A percentile compares a stretch with the other conserved stretches of the same genome.
Evolutionary conservation across 768 basidiomycete species (phyloP).

Genomic region (Lyophyllum decastes): DNA sequence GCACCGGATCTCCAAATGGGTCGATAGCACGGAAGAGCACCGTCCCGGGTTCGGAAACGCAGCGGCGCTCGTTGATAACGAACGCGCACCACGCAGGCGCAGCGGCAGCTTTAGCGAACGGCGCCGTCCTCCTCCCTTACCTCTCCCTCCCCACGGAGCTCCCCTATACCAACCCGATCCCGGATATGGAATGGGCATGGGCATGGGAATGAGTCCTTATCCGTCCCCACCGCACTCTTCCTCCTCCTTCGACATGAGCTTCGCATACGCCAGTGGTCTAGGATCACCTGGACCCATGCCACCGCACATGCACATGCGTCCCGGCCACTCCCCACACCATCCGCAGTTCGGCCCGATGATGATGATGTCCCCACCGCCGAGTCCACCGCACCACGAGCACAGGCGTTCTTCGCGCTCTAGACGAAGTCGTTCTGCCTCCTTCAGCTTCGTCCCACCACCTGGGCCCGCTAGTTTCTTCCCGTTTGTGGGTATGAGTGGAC

Average conservation of each 20-base stretch:
- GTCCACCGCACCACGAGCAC: slow-evolving; percentile 2
- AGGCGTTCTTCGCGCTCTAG: slow-evolving; percentile 5
- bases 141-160: slow-evolving; percentile 9
- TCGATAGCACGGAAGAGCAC: slow-evolving; percentile 18
- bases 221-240: slow-evolving; percentile 8
- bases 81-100: neutral
- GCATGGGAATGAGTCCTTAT: slow-evolving; percentile 9
- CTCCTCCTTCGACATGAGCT: slow-evolving; percentile 7
- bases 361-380: slow-evolving; percentile 14
- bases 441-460: slow-evolving; percentile 1
- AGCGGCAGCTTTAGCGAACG: slow-evolving; percentile 5
- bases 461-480: neutral
- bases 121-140: slow-evolving; percentile 14
- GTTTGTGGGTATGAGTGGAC: slow-evolving; percentile 1
- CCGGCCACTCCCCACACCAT: neutral
- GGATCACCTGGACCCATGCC: slow-evolving; percentile 18
- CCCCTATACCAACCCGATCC: slow-evolving; percentile 3
- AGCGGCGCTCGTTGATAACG: slow-evolving; percentile 17
- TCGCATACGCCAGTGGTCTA: slow-evolving; percentile 15
- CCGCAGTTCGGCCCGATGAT: slow-evolving; percentile 8
- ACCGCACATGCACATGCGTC: slow-evolving; percentile 5
- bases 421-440: slow-evolving; percentile 10
- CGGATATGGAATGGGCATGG: slow-evolving; percentile 4
- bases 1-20: slow-evolving; percentile 21
- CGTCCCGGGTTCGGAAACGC: slow-evolving; percentile 19